Evolutionary conservation across 1,284 basidiomycete genomes (phyloP), one percentile per base, ranked within the genome.

Genomic region (Irpex lacteus): DNA sequence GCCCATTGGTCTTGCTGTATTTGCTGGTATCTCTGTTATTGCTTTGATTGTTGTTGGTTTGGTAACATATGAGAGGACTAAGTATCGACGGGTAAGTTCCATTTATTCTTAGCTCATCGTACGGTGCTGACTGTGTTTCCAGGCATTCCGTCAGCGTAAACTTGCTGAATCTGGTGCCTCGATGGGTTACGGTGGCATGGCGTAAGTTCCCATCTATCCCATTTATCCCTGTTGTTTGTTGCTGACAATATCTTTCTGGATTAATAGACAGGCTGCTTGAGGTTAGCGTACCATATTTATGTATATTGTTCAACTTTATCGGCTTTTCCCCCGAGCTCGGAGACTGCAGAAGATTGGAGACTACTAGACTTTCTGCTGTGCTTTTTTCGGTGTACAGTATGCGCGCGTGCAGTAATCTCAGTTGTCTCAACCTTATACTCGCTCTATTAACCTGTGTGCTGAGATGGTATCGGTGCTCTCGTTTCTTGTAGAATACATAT

Each of bases 51-150:
- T 90, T n/a, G 89, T 94, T 66, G 88, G 83, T 60, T 78, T 92
- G 71, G 91, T 93, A 65, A 94, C 91, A 21, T 92, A 89, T 72
- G 91, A 94, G 80, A 83, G 92, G 60, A 87, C 90, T 36, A 91
- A 89, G 75, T 90, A 91, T 73, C 87, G 91, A 80, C 91, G 85
- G 84, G 90, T 90, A 61, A 44, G 58, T 65, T 15, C 52, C 44
- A 49, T 55, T 4, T 52, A 3, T 47, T 58, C 9, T 32, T 21
- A 36, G 18, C 7, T 26, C 6, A 18, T 13, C 50, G 58, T 21
- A 57, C 18, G 32, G 6, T 47, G 19, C 60, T 67, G n/a, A 54
- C 59, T 44, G 19, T 55, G 62, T 52, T 52, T 19, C n/a, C 52
- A 92, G 90, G 82, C 85, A 64, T 94, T 92, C 84, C 82, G 91